Conservation (phyloP, 2,329 filamentous ascomycete species). For the Ceratocystis albifundus region DNA sequence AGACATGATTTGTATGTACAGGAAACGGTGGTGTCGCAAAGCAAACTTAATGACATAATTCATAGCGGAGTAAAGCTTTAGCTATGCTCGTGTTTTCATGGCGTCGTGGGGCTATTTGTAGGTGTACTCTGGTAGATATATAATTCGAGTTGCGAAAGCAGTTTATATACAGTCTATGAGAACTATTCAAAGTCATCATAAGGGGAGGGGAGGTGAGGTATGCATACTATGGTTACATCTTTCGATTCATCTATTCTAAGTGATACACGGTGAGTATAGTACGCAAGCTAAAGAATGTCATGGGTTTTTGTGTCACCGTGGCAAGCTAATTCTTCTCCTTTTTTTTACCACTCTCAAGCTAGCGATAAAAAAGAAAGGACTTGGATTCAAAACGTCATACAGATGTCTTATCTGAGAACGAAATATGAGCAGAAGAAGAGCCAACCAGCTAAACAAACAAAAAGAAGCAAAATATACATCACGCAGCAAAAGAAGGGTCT, state of each 20-base stretch:
- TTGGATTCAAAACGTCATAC: background rate
- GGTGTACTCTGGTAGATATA: background rate
- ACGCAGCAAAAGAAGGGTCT: slow-evolving; percentile 16
- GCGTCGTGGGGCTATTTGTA: background rate
- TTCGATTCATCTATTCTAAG: too few species aligned
- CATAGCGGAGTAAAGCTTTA: slow-evolving; percentile 16
- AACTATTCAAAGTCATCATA: too few species aligned
- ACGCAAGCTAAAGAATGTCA: too few species aligned
- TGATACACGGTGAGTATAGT: too few species aligned
- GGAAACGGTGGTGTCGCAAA: background rate
- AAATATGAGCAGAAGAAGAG: too few species aligned
- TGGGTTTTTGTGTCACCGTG: too few species aligned
- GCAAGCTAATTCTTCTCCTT: too few species aligned
- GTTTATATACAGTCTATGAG: background rate
- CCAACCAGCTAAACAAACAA: background rate
- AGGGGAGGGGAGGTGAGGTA: too few species aligned
- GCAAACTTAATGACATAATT: slow-evolving; percentile 1
- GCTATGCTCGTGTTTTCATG: slow-evolving; percentile 4
- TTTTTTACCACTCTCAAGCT: background rate
- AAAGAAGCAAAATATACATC: background rate
- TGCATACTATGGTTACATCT: too few species aligned
- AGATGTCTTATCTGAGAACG: too few species aligned
- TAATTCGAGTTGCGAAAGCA: background rate
- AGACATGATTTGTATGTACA: slow-evolving; percentile 25
- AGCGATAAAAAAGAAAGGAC: background rate